phyloP scores from a whole-genome alignment of 1,139 yeast species.

The Wickerhamomyces sp. region DNA sequence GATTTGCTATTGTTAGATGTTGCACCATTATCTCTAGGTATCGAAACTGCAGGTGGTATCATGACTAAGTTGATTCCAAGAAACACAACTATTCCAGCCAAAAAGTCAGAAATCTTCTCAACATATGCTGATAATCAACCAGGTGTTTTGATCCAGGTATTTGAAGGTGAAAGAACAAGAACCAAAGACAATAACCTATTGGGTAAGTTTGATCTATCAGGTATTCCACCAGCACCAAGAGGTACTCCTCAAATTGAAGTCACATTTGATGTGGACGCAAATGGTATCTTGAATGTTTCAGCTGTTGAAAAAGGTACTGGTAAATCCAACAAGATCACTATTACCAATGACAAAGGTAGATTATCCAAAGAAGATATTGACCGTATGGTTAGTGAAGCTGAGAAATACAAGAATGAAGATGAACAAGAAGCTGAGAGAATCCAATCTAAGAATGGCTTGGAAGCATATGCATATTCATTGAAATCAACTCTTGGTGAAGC shows the following conservation, averaged over 20 bases:
- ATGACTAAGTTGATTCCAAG: conserved; percentile 97
- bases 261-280: conserved; percentile 92
- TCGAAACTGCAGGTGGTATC: conserved; percentile 97
- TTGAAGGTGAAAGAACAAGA: conserved; percentile 96
- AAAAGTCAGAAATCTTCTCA: conserved; percentile 94
- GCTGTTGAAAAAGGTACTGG: conserved; percentile 96
- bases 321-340: conserved; percentile 71
- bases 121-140: conserved; percentile 98
- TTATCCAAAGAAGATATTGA: conserved; percentile 89
- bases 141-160: conserved; percentile 92
- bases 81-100: conserved; percentile 95
- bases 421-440: conserved; percentile 76
- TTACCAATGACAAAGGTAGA: conserved; percentile 92
- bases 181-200: conserved; percentile 92
- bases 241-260: conserved; percentile 98
- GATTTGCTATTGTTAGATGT: conserved; percentile 88
- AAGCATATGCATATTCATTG: conserved; percentile 79
- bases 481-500: conserved; percentile 66
- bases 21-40: conserved; percentile 92
- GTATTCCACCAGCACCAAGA: conserved; percentile 98
- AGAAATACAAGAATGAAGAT: conserved; percentile 76
- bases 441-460: conserved; percentile 76
- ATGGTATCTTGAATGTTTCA: conserved; percentile 92
- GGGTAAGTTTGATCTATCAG: conserved; percentile 93
- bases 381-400: conserved; percentile 90